A percentile compares a stretch with the other conserved stretches of the same genome.
Conservation (phyloP, 73 alveolate genomes). For the Blepharisma japonicum region DNA sequence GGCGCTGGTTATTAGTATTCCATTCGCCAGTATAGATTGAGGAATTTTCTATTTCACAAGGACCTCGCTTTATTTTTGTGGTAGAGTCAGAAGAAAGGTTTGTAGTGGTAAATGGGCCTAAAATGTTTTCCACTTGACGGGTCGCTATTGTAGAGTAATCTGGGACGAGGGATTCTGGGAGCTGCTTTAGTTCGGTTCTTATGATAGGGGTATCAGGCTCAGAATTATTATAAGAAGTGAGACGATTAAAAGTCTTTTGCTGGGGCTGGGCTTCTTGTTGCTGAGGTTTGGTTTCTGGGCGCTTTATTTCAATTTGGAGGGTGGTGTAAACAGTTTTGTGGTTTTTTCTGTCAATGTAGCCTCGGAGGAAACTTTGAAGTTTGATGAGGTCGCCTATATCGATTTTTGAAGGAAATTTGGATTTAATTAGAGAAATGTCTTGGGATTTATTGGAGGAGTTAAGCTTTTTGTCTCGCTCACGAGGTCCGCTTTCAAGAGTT, state of each 20-base stretch:
- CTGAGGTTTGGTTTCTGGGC: no score
- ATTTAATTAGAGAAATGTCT: no score
- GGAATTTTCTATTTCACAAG: constrained; percentile 43
- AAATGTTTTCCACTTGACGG: constrained; percentile 3
- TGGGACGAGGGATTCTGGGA: neutral
- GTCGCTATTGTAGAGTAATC: constrained; percentile 10
- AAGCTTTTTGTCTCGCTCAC: no score
- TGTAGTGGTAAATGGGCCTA: neutral
- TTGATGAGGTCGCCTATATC: neutral
- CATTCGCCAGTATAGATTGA: constrained; percentile 56
- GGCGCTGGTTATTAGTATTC: constrained; percentile 19
- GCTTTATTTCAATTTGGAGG: no score
- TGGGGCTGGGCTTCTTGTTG: no score
- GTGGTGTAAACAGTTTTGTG: neutral
- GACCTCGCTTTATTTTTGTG: constrained; percentile 18
- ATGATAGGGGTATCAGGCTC: neutral
- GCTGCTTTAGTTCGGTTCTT: constrained; percentile 2
- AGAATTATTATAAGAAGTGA: neutral
- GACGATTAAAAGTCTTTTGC: no score
- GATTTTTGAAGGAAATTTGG: no score
- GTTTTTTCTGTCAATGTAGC: constrained; percentile 13
- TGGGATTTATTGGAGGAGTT: no score
- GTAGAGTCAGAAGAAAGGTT: neutral
- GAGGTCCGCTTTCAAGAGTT: neutral
- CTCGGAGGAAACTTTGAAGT: constrained; percentile 21